Conservation (phyloP, 2,329 filamentous ascomycete species). For the Dothistroma pini region DNA sequence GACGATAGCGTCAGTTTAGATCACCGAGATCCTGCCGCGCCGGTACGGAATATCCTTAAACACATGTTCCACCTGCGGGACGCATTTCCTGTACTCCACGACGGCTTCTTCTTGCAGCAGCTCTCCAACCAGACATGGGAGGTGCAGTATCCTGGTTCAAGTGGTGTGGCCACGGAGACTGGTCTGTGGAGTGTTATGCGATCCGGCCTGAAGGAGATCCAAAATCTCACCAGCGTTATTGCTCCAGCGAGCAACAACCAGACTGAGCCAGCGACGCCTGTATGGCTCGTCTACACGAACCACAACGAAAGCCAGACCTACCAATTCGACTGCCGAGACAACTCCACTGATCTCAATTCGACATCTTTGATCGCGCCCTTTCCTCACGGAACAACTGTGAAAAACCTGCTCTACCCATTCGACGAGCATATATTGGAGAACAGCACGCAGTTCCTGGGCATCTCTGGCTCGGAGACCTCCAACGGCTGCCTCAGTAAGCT, state of each 20-base stretch:
- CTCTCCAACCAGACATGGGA: conserved; percentile 54
- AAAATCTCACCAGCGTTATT: conserved; percentile 44
- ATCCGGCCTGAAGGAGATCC: conserved; percentile 42
- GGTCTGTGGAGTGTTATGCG: conserved; percentile 59
- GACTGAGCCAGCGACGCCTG: conserved; percentile 25
- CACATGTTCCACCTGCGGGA: conserved; percentile 57
- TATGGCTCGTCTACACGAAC: conserved; percentile 52
- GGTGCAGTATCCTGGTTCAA: conserved; percentile 49
- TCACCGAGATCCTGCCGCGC: conserved; percentile 59
- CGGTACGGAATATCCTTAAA: conserved; percentile 57
- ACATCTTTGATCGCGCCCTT: conserved; percentile 55
- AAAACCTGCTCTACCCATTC: conserved; percentile 59
- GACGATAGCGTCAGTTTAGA: conserved; percentile 56
- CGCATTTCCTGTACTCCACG: conserved; percentile 55
- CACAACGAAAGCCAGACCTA: conserved; percentile 47
- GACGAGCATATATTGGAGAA: conserved; percentile 49
- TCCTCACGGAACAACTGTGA: conserved; percentile 49
- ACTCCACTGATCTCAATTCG: conserved; percentile 27
- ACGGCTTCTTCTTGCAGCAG: conserved; percentile 53
- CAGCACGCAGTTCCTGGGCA: conserved; percentile 26
- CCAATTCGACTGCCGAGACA: conserved; percentile 53
- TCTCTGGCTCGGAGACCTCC: conserved; percentile 42
- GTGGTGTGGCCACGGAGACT: conserved; percentile 50
- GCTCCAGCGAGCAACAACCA: conserved; percentile 24
- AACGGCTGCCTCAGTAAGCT: conserved; percentile 55